Base-by-base conservation (phyloP, 345 rosid genomes). In the Microcos paniculata region DNA sequence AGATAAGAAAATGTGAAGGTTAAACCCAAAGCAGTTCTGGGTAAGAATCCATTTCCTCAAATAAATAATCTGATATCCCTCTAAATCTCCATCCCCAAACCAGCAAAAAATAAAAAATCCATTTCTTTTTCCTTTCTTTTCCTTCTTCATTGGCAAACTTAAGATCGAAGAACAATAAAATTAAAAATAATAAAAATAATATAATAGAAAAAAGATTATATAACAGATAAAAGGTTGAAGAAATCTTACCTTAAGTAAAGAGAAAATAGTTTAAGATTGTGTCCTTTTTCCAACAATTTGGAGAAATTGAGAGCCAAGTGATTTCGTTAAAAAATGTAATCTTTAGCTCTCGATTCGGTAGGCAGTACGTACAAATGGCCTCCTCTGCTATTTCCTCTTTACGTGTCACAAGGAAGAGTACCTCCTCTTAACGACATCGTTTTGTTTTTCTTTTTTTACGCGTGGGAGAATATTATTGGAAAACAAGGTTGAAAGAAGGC, bases 401-500 rank as follows among this genome's bases (percentile, higher is more conserved):
- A 24, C 24, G 23, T 21, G 4, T 16, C 18, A 11, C 3, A 10
- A 26, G 4, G 8, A 6, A 42, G 11, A 42, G 2, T 7, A 0
- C 4, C 3, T n/a, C 6, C 15, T 30, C 4, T 16, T 45, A 24
- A 16, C 23, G 56, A 67, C 40, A 67, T 42, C 38, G 71, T 67
- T 46, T 46, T 8, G 3, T 2, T 24, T 15, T 15, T 9, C 2
- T 67, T 15, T 12, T 16, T 3, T 24, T 40, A 48, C 38, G 10
- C 57, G 72, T 68, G 72, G 72, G 57, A 68, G 9, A 16, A 28
- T 8, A 0, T 28, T 68, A 67, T 45, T 67, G 71, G 55, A 26
- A 0, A 3, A 67, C 24, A 45, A 3, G 16, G 38, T 26, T 15
- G n/a, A 35, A 9, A 68, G 9, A 7, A 16, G 40, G 72, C 72